These are phyloP conservation scores for Penicillium maclennaniae DNA, from an alignment of 495 filamentous ascomycete genomes.

Conservation along the genomic window DNA sequence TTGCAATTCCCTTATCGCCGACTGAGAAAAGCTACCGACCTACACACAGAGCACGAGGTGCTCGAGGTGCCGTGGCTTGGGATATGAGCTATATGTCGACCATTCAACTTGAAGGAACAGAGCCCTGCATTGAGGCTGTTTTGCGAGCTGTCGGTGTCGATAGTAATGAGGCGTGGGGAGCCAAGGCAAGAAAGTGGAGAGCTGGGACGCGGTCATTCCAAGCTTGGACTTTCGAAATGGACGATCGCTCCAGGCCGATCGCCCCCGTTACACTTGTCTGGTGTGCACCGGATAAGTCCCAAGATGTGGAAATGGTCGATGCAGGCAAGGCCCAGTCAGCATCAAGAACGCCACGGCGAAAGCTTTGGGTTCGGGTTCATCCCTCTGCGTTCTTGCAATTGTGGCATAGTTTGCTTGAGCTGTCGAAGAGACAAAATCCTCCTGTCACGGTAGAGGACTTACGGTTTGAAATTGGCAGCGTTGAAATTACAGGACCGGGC, in stretches of 20 bases:
- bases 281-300: conserved; percentile 33
- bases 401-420: conserved; percentile 70
- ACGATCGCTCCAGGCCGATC: conserved; percentile 53
- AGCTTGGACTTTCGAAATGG: conserved; percentile 60
- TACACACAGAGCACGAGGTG: conserved; percentile 75
- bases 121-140: conserved; percentile 58
- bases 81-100: conserved; percentile 95
- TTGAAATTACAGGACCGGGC: conserved; percentile 79
- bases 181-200: conserved; percentile 69
- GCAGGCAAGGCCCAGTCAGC: conserved; percentile 18
- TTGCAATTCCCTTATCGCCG: conserved; percentile 76
- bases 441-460: conserved; percentile 80
- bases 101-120: conserved; percentile 68
- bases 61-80: conserved; percentile 72
- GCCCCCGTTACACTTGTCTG: conserved; percentile 78
- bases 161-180: conserved; percentile 55
- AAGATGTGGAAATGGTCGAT: conserved; percentile 37
- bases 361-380: conserved; percentile 73
- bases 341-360: conserved; percentile 47
- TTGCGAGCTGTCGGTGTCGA: conserved; percentile 57
- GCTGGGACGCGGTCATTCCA: conserved; percentile 65
- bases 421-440: conserved; percentile 68
- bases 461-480: conserved; percentile 90
- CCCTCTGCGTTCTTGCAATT: conserved; percentile 83
- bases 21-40: conserved; percentile 85